Conservation (phyloP, 2,329 filamentous ascomycete genomes). For the Aspergillus melleus region DNA sequence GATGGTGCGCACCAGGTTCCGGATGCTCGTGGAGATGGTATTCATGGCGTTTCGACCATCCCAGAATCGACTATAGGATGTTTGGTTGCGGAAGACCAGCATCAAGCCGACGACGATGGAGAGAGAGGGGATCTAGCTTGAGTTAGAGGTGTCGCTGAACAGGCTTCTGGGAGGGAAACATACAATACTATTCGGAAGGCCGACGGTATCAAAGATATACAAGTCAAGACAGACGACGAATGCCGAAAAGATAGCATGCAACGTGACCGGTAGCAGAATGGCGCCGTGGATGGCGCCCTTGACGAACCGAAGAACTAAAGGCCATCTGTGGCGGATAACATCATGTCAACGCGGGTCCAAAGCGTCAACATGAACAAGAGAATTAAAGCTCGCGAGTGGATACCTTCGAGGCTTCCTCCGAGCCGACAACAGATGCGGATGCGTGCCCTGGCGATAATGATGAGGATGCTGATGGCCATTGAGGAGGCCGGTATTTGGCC, state of each 20-base stretch:
- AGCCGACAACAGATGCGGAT: conserved; percentile 34
- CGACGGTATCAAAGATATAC: conserved; percentile 51
- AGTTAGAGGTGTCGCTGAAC: neutral
- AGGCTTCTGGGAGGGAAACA: conserved; percentile 13
- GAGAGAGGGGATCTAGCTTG: conserved; percentile 55
- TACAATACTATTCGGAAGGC: conserved; percentile 60
- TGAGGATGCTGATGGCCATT: conserved; percentile 16
- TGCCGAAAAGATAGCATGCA: conserved; percentile 60
- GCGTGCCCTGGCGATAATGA: conserved; percentile 23
- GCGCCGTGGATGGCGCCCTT: conserved; percentile 63
- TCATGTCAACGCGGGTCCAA: conserved; percentile 1
- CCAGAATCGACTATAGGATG: conserved; percentile 66
- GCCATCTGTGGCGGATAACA: conserved; percentile 49
- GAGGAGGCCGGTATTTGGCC: conserved; percentile 28
- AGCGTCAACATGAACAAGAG: neutral
- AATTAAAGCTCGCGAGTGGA: neutral
- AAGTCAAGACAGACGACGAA: conserved; percentile 60
- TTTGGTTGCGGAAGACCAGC: conserved; percentile 67
- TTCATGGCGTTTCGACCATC: conserved; percentile 59
- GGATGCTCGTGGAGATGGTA: conserved; percentile 57
- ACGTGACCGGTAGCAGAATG: conserved; percentile 57
- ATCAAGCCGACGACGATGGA: conserved; percentile 68
- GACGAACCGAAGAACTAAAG: conserved; percentile 63
- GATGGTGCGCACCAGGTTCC: conserved; percentile 60
- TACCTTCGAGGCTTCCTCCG: conserved; percentile 35